Base-by-base conservation (phyloP, 495 filamentous ascomycete genomes). In the Extremus antarcticus region DNA sequence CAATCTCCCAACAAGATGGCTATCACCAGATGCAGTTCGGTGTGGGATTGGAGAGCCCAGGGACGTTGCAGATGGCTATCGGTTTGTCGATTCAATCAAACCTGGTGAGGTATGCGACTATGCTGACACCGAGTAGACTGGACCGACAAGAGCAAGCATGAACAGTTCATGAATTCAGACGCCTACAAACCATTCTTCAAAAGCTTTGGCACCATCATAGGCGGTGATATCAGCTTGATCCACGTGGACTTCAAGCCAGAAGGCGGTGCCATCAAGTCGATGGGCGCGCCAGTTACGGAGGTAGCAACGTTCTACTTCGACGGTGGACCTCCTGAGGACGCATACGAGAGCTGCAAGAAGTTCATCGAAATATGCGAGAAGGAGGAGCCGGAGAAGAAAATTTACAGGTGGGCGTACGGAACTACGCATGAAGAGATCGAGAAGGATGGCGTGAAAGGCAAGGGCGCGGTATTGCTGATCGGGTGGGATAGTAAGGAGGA, bases 251-350 rank as follows among this genome's bases (percentile, higher is more conserved):
- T 63, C 58, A 10, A 54, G 38, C 53, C 57, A 41, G 47, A 38
- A 9, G 59, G 54, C n/a, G 49, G 39, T 15, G 19, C 51, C 16
- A 54, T 3, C n/a, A 25, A 38, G 16, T 39, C 47, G 7, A 43
- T 58, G 17, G 49, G 53, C 20, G 61, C 61, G 16, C 61, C 61
- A 1, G 61, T 59, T 24, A 59, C 56, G 13, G 60, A 63, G 35
- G 38, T 58, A 13, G 58, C 43, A 1, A 55, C 51, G 19, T 58
- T 63, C 25, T 61, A 63, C 54, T 63, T 61, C 46, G 50, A 57
- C n/a, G 51, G 43, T 38, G 54, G 35, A 17, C 43, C 60, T 17
- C 53, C 57, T 1, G 49, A 61, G 11, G 49, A 54, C 19, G 56
- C 50, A 39, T 10, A 38, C 19, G 53, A 56, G n/a, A 39, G 22